Evolutionary conservation across 441 rosid genomes (phyloP).

Genomic region (Pelargonium myrrhifolium): DNA sequence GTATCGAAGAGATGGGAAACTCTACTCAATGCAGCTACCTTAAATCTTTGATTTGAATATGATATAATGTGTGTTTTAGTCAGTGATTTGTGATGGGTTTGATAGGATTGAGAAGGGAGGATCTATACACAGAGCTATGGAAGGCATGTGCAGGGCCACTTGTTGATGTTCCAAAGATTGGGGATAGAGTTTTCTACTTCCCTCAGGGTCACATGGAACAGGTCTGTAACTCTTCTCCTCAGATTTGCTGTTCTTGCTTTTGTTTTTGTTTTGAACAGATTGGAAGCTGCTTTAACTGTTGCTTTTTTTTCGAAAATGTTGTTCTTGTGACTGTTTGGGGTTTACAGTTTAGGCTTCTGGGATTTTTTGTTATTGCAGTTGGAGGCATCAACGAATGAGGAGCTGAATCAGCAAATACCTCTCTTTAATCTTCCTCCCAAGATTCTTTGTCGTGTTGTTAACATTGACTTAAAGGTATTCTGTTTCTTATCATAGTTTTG

Average conservation of each 20-base stretch:
- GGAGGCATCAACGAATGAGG: constrained; percentile 88
- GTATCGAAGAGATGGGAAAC: no score
- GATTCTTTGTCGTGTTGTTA: constrained; percentile 77
- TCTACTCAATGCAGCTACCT: no score
- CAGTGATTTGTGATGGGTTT: constrained; percentile 14
- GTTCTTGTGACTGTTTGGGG: neutral
- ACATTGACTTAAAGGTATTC: constrained; percentile 59
- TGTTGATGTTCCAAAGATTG: constrained; percentile 65
- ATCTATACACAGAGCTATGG: constrained; percentile 77
- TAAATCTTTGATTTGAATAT: no score
- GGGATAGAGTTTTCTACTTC: constrained; percentile 77
- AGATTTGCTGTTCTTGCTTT: neutral
- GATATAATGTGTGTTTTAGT: neutral
- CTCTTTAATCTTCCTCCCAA: constrained; percentile 62
- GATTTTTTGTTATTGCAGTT: constrained; percentile 38
- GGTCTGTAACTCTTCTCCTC: constrained; percentile 26
- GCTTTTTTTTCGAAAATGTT: constrained; percentile 12
- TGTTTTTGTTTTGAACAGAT: no score
- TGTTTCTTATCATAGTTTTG: constrained; percentile 9
- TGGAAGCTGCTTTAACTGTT: neutral
- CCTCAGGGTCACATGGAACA: constrained; percentile 97
- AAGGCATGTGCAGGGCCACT: constrained; percentile 89
- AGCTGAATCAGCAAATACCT: constrained; percentile 54
- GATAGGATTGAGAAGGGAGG: constrained; percentile 35
- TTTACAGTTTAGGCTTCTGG: constrained; percentile 16